Base-by-base conservation (phyloP, 257 asterid genomes). In the Solanum dulcamara region DNA sequence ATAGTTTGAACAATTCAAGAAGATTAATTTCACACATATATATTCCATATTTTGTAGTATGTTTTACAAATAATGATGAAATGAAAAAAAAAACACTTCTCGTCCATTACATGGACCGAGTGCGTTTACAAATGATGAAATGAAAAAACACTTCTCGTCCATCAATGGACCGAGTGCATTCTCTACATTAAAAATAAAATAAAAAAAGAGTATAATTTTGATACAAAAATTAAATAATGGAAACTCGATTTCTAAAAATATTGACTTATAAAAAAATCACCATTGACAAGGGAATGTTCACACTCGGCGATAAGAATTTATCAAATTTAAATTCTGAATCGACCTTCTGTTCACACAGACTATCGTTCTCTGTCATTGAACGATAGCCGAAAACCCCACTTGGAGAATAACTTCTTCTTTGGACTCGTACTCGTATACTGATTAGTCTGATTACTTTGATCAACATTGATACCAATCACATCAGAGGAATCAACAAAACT, bases 361-460 rank as follows among this genome's bases (percentile, higher is more conserved):
- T 77, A 77, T 77, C 83, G 64, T 82, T 82, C 85, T 12, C 85
- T 10, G 7, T 82, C 75, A 0, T 82, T 82, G 10, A 82, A 81
- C 12, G 85, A 81, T 81, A 51, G 17, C 13, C 71, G 75, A 57
- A 81, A 81, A 81, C 71, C 85, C 85, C 85, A 81, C 38, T 37
- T 81, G 35, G 85, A 9, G 35, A 81, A 53, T 22, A 59, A 81
- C 57, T 81, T 81, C 55, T 64, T 59, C 71, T 37, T 81, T 35
- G 5, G 20, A 59, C 6, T 81, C n/a, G 51, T 57, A 28, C 5
- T 37, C 3, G 57, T 37, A 82, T 82, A 18, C 26, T 81, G 75
- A 30, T 60, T 35, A 60, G 22, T 53, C 24, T 33, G 68, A n/a
- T 37, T 66, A 38, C 30, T 38, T 5, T 44, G 38, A 42, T 70